Percentiles rank a stretch among this genome's conserved stretches.
phyloP scores from a whole-genome alignment of 495 filamentous ascomycete species.

The Aspergillus bertholletiae region DNA sequence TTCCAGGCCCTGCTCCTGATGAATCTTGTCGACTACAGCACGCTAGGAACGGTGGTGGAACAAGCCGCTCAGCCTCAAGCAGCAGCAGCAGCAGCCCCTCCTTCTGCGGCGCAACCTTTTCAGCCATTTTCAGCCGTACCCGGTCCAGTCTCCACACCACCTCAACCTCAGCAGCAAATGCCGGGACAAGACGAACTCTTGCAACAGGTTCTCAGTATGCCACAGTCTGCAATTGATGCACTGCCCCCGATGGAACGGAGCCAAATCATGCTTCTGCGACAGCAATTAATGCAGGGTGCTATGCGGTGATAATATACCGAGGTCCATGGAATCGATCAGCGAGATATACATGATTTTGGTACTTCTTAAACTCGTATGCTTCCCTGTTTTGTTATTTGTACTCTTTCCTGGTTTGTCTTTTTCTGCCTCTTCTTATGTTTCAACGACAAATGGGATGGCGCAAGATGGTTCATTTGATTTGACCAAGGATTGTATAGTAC shows the following conservation, averaged over 20 bases:
- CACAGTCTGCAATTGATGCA: conserved; percentile 70
- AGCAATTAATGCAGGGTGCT: conserved; percentile 48
- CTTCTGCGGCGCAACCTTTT: conserved; percentile 32
- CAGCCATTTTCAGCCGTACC: conserved; percentile 34
- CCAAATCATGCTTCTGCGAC: conserved; percentile 71
- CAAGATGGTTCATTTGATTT: conserved; percentile 13
- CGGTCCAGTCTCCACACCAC: conserved; percentile 50
- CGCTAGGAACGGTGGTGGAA: conserved; percentile 56
- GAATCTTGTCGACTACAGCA: conserved; percentile 75
- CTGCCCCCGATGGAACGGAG: conserved; percentile 67
- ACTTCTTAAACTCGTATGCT: no score
- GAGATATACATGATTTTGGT: no score
- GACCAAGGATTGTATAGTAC: conserved; percentile 14
- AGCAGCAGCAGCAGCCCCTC: conserved; percentile 25
- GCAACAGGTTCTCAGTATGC: conserved; percentile 70
- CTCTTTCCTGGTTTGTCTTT: no score
- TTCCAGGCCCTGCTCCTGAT: conserved; percentile 94
- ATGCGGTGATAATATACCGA: conserved; percentile 35
- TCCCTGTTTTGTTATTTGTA: no score
- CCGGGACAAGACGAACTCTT: conserved; percentile 64
- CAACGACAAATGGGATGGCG: conserved; percentile 12
- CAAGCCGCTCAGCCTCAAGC: conserved; percentile 45
- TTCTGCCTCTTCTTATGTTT: background rate
- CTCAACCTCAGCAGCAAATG: conserved; percentile 38
- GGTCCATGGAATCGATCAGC: background rate